Conservation (phyloP, 2,329 filamentous ascomycete species). For the Botryotinia calthae region DNA sequence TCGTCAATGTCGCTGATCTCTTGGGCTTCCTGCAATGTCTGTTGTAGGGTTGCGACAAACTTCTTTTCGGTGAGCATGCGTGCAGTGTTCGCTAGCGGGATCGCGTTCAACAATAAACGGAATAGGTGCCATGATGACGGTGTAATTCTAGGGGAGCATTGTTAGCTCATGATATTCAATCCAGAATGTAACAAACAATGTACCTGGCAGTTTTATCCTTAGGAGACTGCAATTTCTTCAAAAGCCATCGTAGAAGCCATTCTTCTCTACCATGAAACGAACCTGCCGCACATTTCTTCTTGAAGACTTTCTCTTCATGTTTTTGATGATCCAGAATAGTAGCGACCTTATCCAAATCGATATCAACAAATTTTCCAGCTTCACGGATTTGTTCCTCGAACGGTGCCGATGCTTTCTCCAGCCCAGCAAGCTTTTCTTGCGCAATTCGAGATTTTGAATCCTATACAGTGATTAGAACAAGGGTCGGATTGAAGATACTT, state of each 20-base stretch:
- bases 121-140: constrained; percentile 58
- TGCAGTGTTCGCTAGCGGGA: constrained; percentile 67
- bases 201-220: constrained; percentile 38
- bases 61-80: constrained; percentile 68
- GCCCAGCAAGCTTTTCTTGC: constrained; percentile 36
- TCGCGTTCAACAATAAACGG: constrained; percentile 57
- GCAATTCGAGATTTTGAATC: constrained; percentile 35
- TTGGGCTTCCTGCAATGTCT: constrained; percentile 58
- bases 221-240: constrained; percentile 54
- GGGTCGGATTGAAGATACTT: neutral
- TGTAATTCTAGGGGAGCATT: constrained; percentile 23
- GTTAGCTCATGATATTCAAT: neutral
- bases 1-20: constrained; percentile 36
- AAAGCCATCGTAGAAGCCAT: constrained; percentile 65
- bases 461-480: constrained; percentile 22
- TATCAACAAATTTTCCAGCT: constrained; percentile 38
- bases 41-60: constrained; percentile 64
- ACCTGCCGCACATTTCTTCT: constrained; percentile 9
- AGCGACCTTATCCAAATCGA: constrained; percentile 30
- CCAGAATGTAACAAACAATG: constrained; percentile 4
- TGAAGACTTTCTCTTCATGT: constrained; percentile 3
- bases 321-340: constrained; percentile 19
- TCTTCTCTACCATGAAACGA: constrained; percentile 50
- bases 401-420: constrained; percentile 39
- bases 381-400: constrained; percentile 39